Evolutionary conservation across 1,284 basidiomycete genomes (phyloP), one percentile per base, ranked within the genome.

Genomic region (Tilletia horrida): DNA sequence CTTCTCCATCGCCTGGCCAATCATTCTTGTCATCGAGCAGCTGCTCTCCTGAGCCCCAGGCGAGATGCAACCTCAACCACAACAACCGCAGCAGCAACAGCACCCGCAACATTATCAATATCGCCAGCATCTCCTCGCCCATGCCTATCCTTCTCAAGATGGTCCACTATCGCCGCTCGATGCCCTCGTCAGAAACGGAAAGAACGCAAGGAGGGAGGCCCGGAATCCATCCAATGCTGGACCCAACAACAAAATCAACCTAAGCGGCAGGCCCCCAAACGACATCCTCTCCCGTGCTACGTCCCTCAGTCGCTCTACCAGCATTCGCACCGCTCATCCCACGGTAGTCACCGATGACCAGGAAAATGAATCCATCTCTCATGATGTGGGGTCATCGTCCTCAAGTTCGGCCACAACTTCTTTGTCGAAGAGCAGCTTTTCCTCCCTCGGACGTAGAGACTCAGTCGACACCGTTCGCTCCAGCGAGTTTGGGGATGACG

Each of bases 381-480:
- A 40, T 40, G 35, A 40, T 40, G 35, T 11, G 35, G 35, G 35
- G 6, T 11, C 35, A 11, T 40, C 35, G 35, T 40, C 4, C 35
- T 40, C 35, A 40, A 11, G 35, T 40, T 40, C 35, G 35, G 35
- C 35, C 35, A 11, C 35, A 6, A 40, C 35, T n/a, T n/a, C n/a
- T n/a, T n/a, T n/a, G 35, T 6, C 35, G 11, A 4, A 40, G 35
- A 40, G 35, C 35, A 40, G 35, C 35, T 40, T 40, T 11, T 29
- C 55, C 14, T 7, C 31, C 23, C 55, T 59, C 27, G 55, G 18
- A 25, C 64, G 70, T 11, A 64, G 75, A 40, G 73, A 71, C 0
- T 76, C 75, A 2, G 65, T 76, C 40, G 74, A 78, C 63, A 78
- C 76, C 0, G 76, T 78, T 13, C 71, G 74, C 48, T 75, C 72